phyloP scores from a whole-genome alignment of 306 rosid genomes.

The Lablab purpureus region DNA sequence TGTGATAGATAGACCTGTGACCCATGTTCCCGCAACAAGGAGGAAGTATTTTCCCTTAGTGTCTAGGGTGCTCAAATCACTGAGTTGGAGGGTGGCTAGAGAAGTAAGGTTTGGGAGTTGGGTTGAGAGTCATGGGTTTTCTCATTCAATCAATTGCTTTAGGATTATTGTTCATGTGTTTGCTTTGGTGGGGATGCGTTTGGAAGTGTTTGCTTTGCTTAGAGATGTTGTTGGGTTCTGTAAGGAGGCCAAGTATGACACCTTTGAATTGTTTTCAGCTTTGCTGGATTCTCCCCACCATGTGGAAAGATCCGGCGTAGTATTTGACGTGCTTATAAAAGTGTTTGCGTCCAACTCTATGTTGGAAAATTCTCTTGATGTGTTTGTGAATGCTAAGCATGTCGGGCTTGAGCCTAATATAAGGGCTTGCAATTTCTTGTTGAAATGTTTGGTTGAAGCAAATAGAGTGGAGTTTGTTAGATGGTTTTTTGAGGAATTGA shows the following conservation, averaged over 20 bases:
- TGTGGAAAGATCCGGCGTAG: slow-evolving; percentile 50
- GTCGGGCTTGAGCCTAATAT: slow-evolving; percentile 55
- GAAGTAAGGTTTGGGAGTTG: slow-evolving; percentile 56
- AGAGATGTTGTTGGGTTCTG: slow-evolving; percentile 58
- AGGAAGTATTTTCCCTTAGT: slow-evolving; percentile 48
- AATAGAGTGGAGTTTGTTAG: slow-evolving; percentile 58
- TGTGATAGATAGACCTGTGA: neutral
- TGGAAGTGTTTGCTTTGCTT: slow-evolving; percentile 64
- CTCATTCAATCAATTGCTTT: slow-evolving; percentile 57
- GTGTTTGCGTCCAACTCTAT: slow-evolving; percentile 67
- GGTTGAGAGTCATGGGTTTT: slow-evolving; percentile 54
- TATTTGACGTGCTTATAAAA: slow-evolving; percentile 61
- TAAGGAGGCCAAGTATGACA: slow-evolving; percentile 46
- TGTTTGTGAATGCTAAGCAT: slow-evolving; percentile 56
- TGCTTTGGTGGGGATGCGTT: slow-evolving; percentile 60
- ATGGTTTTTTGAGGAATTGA: slow-evolving; percentile 56
- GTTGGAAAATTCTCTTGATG: slow-evolving; percentile 69
- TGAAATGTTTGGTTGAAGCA: slow-evolving; percentile 70
- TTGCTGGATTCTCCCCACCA: slow-evolving; percentile 59
- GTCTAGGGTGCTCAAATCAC: slow-evolving; percentile 60
- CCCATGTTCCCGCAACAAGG: neutral
- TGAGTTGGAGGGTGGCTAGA: slow-evolving; percentile 60
- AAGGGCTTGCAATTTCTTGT: slow-evolving; percentile 66
- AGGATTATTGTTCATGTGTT: slow-evolving; percentile 60
- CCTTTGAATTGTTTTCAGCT: slow-evolving; percentile 48